These are phyloP conservation scores for Phylloporus sp. DNA, from an alignment of 768 basidiomycete genomes.

Conservation along the genomic window DNA sequence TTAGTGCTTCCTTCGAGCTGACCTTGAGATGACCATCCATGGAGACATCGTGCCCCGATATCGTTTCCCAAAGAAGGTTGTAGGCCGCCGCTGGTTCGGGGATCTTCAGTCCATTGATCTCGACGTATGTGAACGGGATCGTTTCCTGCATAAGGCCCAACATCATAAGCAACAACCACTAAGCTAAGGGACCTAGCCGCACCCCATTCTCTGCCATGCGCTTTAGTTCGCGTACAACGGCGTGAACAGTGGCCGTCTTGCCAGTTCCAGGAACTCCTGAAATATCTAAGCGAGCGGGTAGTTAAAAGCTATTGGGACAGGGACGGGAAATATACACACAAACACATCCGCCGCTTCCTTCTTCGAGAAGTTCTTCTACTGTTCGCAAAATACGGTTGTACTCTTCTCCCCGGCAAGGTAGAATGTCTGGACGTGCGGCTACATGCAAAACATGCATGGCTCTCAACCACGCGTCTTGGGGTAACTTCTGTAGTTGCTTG, in stretches of 20 bases:
- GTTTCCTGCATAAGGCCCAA: conserved; percentile 65
- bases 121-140: conserved; percentile 92
- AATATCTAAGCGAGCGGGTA: conserved; percentile 56
- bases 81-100: conserved; percentile 94
- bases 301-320: background rate
- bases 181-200: conserved; percentile 21
- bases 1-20: conserved; percentile 77
- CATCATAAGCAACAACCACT: background rate
- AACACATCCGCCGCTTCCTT: conserved; percentile 91
- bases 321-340: conserved; percentile 53
- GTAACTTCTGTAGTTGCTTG: conserved; percentile 47
- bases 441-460: conserved; percentile 93
- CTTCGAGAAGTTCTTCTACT: conserved; percentile 82
- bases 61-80: conserved; percentile 84
- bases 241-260: conserved; percentile 97
- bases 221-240: conserved; percentile 84
- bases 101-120: conserved; percentile 93
- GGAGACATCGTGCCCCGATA: conserved; percentile 72
- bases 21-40: conserved; percentile 61
- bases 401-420: conserved; percentile 88
- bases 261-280: conserved; percentile 99
- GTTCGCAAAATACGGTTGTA: conserved; percentile 68
- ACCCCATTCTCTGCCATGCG: conserved; percentile 81
- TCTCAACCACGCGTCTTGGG: conserved; percentile 75
- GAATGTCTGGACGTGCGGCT: conserved; percentile 79